These are phyloP conservation scores for Fusarium keratoplasticum DNA, from an alignment of 2,329 filamentous ascomycete species.

Conservation along the genomic window DNA sequence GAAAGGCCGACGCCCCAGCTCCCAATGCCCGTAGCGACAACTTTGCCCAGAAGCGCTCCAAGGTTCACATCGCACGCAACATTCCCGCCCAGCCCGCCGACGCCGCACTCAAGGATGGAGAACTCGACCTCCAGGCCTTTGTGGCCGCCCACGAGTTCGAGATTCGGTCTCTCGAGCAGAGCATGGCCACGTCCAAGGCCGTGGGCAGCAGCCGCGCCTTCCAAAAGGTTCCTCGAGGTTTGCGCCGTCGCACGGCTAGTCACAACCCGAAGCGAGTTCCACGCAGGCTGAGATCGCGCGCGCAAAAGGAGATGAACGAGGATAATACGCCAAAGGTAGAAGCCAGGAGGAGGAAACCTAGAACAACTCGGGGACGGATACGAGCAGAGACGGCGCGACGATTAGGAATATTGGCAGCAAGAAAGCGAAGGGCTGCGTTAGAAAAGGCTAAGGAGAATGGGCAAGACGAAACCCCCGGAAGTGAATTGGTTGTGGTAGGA, in stretches of 20 bases:
- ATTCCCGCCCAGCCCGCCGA: constrained; percentile 64
- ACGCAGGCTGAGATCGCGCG: constrained; percentile 76
- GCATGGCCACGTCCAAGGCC: constrained; percentile 79
- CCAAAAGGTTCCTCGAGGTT: constrained; percentile 85
- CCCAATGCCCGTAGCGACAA: constrained; percentile 42
- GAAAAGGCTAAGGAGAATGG: constrained; percentile 45
- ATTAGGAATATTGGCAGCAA: constrained; percentile 71
- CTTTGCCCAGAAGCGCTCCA: constrained; percentile 56
- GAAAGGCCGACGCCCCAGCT: constrained; percentile 35
- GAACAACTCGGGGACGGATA: constrained; percentile 68
- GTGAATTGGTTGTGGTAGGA: constrained; percentile 30
- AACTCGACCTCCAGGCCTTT: constrained; percentile 87
- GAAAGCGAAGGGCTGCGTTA: constrained; percentile 60
- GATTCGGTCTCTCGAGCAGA: constrained; percentile 84
- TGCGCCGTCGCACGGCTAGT: constrained; percentile 90
- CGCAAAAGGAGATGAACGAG: constrained; percentile 80
- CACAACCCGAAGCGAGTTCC: constrained; percentile 95
- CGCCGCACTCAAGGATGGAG: constrained; percentile 73
- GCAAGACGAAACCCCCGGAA: constrained; percentile 18
- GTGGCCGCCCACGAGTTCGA: constrained; percentile 89
- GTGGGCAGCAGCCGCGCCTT: constrained; percentile 79
- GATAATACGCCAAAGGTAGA: constrained; percentile 91
- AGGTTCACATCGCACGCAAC: constrained; percentile 59
- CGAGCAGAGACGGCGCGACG: constrained; percentile 82
- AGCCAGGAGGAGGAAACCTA: constrained; percentile 70